Base-by-base conservation (phyloP, 1,284 basidiomycete genomes). In the Cryptococcus wingfieldii region DNA sequence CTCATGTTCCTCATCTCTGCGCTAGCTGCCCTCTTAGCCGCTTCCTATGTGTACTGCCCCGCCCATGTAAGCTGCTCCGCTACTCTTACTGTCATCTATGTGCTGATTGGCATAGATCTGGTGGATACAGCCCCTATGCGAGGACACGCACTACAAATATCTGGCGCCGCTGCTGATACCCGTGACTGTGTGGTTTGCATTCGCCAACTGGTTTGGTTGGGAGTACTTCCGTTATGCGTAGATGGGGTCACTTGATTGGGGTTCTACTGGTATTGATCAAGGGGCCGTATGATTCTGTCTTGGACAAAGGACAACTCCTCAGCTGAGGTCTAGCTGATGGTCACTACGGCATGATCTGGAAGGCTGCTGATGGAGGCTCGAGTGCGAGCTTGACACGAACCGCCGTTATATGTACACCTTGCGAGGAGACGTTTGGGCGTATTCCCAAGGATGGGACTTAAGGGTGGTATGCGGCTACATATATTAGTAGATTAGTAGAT, bases 121-220 rank as follows among this genome's bases (percentile, higher is more conserved):
- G 7, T 34, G 47, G 16, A 16, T 65, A 5, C 19, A 41, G 16
- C 55, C 58, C 1, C 37, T 73, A 14, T 70, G 70, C 55, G 10
- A 74, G 27, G 91, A 94, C 76, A 83, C 79, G 16, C 89, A 94
- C 72, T 94, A 94, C 84, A 93, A 93, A 77, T 95, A 94, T 76
- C 84, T 94, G 63, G 69, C 80, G 13, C 77, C 92, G 13, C 77
- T 95, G 43, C 80, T 93, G 47, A 81, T 96, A 48, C 91, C 93
- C 23, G 86, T 86, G 16, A 84, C 81, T 14, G 81, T 87, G 37
- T 92, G 90, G 77, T 93, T 91, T 72, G 87, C 90, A 51, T 96
- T 97, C 68, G 89, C 91, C 43, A 96, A 96, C 69, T 97, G 93
- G 93, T 89, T 92, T 39, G 90, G 91, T 46, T 95, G 91, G 90